Evolutionary conservation across 441 rosid genomes (phyloP).

Genomic region (Mallotus japonicus): DNA sequence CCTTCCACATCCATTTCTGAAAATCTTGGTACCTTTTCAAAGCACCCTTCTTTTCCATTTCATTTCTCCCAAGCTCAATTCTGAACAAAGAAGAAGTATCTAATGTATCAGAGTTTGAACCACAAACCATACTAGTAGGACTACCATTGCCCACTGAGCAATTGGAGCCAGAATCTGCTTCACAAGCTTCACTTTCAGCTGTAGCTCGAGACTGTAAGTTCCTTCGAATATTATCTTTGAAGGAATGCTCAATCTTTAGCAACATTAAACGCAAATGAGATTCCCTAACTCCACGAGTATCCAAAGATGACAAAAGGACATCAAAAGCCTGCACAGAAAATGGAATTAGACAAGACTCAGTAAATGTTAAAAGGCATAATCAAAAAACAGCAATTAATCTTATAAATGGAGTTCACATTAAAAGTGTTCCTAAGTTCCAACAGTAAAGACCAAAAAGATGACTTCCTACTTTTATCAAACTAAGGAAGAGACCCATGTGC

Average conservation of each 20-base stretch:
- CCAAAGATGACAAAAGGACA: slow-evolving; percentile 74
- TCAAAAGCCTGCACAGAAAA: slow-evolving; percentile 66
- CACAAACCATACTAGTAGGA: slow-evolving; percentile 62
- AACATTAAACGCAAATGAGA: slow-evolving; percentile 87
- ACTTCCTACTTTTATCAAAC: neutral
- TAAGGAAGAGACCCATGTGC: neutral
- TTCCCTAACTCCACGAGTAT: slow-evolving; percentile 89
- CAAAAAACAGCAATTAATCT: slow-evolving; percentile 9
- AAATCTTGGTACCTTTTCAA: slow-evolving; percentile 74
- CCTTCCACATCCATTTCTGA: slow-evolving; percentile 88
- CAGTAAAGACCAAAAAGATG: neutral
- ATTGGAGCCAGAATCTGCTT: slow-evolving; percentile 36
- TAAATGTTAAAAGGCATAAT: slow-evolving; percentile 11
- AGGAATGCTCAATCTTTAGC: slow-evolving; percentile 79
- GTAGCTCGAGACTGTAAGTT: slow-evolving; percentile 36
- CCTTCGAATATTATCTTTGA: slow-evolving; percentile 59
- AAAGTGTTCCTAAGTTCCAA: neutral
- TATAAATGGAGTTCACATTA: neutral
- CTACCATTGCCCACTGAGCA: slow-evolving; percentile 42
- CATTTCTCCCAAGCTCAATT: slow-evolving; percentile 80
- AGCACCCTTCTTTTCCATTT: slow-evolving; percentile 55
- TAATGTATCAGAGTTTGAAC: slow-evolving; percentile 43
- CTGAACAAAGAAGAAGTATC: slow-evolving; percentile 59
- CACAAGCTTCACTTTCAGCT: slow-evolving; percentile 39
- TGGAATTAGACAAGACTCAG: slow-evolving; percentile 10